phyloP scores from a whole-genome alignment of 495 filamentous ascomycete species.

The Neurospora discreta region DNA sequence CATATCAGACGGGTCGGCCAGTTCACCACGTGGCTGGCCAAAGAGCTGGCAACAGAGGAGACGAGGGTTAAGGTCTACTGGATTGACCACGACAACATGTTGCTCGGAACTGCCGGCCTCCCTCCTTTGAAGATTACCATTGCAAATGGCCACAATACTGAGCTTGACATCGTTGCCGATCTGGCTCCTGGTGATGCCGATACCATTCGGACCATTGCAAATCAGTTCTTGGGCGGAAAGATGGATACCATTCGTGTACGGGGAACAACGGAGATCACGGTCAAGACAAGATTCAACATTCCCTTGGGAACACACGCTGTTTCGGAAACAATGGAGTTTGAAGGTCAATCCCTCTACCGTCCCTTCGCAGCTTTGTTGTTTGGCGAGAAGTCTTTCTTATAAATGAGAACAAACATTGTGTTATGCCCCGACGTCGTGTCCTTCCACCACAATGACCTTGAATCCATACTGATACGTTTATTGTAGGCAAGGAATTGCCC shows the following conservation, averaged over 20 bases:
- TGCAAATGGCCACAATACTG: constrained; percentile 62
- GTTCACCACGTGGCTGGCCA: constrained; percentile 71
- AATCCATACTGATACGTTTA: constrained; percentile 17
- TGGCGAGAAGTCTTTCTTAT: constrained; percentile 35
- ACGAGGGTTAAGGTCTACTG: constrained; percentile 68
- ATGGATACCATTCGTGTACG: constrained; percentile 54
- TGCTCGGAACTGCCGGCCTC: constrained; percentile 65
- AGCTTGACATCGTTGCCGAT: constrained; percentile 67
- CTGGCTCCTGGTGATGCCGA: constrained; percentile 65
- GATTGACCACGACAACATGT: constrained; percentile 67
- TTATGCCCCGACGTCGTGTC: neutral
- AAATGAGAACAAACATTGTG: constrained; percentile 5
- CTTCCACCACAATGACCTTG: neutral
- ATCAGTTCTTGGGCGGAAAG: constrained; percentile 76
- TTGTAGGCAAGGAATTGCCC: constrained; percentile 55
- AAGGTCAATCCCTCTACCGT: constrained; percentile 62
- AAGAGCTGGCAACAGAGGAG: constrained; percentile 54
- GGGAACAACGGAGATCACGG: constrained; percentile 54
- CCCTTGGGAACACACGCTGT: constrained; percentile 62
- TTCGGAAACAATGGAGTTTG: constrained; percentile 58
- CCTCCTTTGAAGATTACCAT: constrained; percentile 65
- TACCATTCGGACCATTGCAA: constrained; percentile 66
- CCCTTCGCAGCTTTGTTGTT: constrained; percentile 42
- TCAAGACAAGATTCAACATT: constrained; percentile 65
- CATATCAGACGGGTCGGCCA: constrained; percentile 63